These are phyloP conservation scores for Penicillium lagena DNA, from an alignment of 495 filamentous ascomycete species.

Conservation along the genomic window DNA sequence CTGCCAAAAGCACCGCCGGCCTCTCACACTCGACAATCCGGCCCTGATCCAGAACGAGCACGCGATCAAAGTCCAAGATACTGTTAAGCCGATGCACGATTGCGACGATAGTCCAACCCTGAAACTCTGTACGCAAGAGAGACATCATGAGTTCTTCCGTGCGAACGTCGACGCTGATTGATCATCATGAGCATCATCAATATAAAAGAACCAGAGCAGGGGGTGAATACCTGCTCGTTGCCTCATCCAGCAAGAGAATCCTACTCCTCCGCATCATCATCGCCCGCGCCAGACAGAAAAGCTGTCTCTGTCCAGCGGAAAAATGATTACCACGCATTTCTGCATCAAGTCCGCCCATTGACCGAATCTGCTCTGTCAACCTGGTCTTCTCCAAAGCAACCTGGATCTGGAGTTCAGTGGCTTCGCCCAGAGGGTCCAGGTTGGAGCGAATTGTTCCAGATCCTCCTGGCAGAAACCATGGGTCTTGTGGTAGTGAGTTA, in stretches of 20 bases:
- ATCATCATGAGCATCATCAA: slow-evolving; percentile 43
- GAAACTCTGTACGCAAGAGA: slow-evolving; percentile 37
- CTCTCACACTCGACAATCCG: slow-evolving; percentile 34
- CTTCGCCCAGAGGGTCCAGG: no score
- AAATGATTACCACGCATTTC: slow-evolving; percentile 27
- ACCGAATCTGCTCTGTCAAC: slow-evolving; percentile 29
- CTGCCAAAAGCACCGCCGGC: slow-evolving; percentile 7
- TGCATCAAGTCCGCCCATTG: slow-evolving; percentile 34
- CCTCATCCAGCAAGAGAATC: slow-evolving; percentile 24
- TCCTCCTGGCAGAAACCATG: no score
- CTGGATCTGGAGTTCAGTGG: no score
- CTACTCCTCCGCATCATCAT: slow-evolving; percentile 26
- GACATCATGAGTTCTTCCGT: slow-evolving; percentile 38
- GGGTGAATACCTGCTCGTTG: background rate
- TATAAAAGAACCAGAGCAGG: no score
- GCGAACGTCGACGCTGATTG: slow-evolving; percentile 31
- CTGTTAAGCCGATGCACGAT: slow-evolving; percentile 42
- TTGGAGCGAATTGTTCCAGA: no score
- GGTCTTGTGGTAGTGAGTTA: no score
- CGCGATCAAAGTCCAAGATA: slow-evolving; percentile 39
- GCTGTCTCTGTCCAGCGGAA: slow-evolving; percentile 48
- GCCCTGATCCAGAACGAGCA: slow-evolving; percentile 35
- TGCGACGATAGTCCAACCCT: slow-evolving; percentile 38
- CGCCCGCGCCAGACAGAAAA: slow-evolving; percentile 48
- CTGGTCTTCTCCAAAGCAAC: slow-evolving; percentile 4